These are phyloP conservation scores for Aristolochia fimbriata DNA, from an alignment of 164 flowering plant species.

Conservation along the genomic window DNA sequence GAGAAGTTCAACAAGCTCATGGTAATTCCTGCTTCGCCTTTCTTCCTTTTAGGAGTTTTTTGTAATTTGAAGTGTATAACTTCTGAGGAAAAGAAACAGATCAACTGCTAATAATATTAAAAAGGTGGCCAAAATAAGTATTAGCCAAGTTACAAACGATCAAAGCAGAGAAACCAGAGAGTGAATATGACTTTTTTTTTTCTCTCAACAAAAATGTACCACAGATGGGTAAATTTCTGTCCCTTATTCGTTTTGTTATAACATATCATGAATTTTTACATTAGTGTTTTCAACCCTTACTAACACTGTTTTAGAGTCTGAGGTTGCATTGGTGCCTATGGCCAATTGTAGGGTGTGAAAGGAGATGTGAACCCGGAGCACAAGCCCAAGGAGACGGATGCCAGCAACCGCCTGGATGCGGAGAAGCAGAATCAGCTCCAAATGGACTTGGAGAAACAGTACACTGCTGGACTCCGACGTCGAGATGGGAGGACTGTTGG, in stretches of 20 bases:
- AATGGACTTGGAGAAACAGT: conserved; percentile 87
- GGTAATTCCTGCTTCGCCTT: conserved; percentile 41
- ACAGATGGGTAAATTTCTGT: conserved; percentile 3
- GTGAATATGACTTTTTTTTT: no score
- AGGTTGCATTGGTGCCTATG: conserved; percentile 93
- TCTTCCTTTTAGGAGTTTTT: not conserved
- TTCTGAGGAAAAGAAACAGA: no score
- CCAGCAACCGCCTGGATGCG: conserved; percentile 22
- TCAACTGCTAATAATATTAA: no score
- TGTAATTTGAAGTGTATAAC: no score
- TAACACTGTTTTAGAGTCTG: conserved; percentile 94
- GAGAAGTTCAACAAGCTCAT: conserved; percentile 98
- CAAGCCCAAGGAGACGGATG: conserved; percentile 23
- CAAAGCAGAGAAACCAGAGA: no score
- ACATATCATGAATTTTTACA: not conserved
- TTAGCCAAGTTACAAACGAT: no score
- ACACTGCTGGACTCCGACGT: conserved; percentile 88
- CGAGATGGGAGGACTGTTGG: conserved; percentile 97
- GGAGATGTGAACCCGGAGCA: conserved; percentile 50
- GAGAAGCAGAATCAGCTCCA: conserved; percentile 78
- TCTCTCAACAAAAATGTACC: no score
- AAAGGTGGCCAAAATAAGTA: no score
- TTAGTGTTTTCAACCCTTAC: conserved; percentile 35
- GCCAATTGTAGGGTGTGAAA: conserved; percentile 99
- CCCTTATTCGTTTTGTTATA: not conserved